phyloP scores from a whole-genome alignment of 129 eudicot genomes.

The Artemisia argyi region DNA sequence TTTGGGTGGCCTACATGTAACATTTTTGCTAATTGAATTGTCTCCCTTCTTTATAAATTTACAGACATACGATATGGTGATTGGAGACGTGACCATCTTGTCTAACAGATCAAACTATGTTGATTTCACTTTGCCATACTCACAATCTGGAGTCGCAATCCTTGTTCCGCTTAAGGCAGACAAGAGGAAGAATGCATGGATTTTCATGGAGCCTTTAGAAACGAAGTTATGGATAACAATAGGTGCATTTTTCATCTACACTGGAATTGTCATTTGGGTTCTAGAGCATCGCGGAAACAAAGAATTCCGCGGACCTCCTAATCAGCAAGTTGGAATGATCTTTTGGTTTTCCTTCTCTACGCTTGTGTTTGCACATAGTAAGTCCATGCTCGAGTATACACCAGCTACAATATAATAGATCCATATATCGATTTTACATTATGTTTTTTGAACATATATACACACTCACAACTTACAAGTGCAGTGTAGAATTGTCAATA shows the following conservation, averaged over 20 bases:
- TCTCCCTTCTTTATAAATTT: neutral
- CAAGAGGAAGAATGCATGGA: conserved; percentile 46
- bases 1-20: too few species aligned
- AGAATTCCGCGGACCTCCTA: conserved; percentile 44
- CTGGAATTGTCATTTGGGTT: conserved; percentile 57
- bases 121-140: conserved; percentile 55
- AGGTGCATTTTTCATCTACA: conserved; percentile 47
- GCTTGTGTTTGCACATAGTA: conserved; percentile 65
- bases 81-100: conserved; percentile 45
- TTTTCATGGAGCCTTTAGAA: conserved; percentile 53
- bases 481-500: neutral
- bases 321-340: conserved; percentile 43
- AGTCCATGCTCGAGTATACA: neutral
- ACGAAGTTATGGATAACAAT: conserved; percentile 48
- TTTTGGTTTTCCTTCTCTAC: conserved; percentile 72
- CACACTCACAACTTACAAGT: neutral
- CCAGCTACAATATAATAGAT: neutral
- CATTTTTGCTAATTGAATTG: too few species aligned
- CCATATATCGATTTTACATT: too few species aligned
- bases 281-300: conserved; percentile 49
- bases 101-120: conserved; percentile 38
- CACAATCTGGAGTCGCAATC: conserved; percentile 43
- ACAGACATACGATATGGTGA: conserved; percentile 50
- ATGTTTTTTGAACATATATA: neutral
- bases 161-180: conserved; percentile 44